phyloP scores from a whole-genome alignment of 2,329 filamentous ascomycete genomes.

The Xylaria sp. region DNA sequence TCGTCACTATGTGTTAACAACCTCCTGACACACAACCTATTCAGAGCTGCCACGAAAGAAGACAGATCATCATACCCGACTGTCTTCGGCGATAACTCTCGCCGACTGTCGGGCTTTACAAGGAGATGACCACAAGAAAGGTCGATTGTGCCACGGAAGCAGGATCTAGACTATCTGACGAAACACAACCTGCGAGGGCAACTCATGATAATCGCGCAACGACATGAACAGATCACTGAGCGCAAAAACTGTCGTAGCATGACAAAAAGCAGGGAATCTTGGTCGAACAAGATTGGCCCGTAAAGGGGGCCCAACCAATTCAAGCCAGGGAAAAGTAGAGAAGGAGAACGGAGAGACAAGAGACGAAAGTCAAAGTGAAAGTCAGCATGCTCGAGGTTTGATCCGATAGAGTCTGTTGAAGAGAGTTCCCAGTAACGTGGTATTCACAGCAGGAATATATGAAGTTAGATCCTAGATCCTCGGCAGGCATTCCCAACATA shows the following conservation, averaged over 20 bases:
- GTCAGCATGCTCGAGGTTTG: too few species aligned
- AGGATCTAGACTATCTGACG: background rate
- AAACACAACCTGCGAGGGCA: background rate
- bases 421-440: too few species aligned
- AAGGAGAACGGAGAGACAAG: background rate
- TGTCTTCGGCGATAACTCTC: background rate
- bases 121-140: background rate
- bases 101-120: constrained; percentile 2
- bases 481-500: background rate
- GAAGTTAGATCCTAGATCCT: background rate
- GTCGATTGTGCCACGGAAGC: background rate
- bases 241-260: background rate
- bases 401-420: background rate
- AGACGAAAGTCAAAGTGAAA: background rate
- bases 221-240: background rate
- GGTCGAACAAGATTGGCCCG: background rate
- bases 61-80: constrained; percentile 1
- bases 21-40: background rate
- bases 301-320: background rate
- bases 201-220: background rate
- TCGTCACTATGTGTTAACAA: background rate
- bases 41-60: background rate
- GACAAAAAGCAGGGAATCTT: background rate
- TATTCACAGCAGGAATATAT: background rate
- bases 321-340: background rate